These are phyloP conservation scores for Vicia villosa DNA, from an alignment of 306 rosid species.

Conservation along the genomic window DNA sequence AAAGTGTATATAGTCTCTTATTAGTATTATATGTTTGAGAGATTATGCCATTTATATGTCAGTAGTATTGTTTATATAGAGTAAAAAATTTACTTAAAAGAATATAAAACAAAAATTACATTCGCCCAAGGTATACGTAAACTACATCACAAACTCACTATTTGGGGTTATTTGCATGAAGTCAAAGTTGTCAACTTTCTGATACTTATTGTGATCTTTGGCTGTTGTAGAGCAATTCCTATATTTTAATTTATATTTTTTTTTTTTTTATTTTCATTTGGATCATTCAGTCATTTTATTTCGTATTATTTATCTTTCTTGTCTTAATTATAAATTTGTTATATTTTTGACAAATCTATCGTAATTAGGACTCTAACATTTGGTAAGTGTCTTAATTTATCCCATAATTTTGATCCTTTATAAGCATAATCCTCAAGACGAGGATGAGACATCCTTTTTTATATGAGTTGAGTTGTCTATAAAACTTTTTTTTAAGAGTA, in stretches of 20 bases:
- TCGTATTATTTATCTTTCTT: background rate
- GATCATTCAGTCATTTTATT: background rate
- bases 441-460: background rate
- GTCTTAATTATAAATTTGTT: no score
- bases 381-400: no score
- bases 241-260: background rate
- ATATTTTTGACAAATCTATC: no score
- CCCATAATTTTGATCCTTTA: background rate
- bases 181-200: no score
- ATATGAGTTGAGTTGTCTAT: background rate
- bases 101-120: background rate
- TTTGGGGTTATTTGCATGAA: background rate
- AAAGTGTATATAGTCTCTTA: conserved; percentile 24
- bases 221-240: background rate
- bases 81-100: no score
- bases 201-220: conserved; percentile 3
- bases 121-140: no score
- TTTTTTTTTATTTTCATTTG: background rate
- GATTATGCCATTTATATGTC: background rate
- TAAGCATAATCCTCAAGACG: background rate
- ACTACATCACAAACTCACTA: background rate
- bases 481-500: background rate
- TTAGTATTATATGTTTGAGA: conserved; percentile 13
- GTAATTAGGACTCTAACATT: no score
- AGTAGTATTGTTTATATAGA: conserved; percentile 6